Base-by-base conservation (phyloP, 495 filamentous ascomycete genomes). In the Gamarada debralockiae region DNA sequence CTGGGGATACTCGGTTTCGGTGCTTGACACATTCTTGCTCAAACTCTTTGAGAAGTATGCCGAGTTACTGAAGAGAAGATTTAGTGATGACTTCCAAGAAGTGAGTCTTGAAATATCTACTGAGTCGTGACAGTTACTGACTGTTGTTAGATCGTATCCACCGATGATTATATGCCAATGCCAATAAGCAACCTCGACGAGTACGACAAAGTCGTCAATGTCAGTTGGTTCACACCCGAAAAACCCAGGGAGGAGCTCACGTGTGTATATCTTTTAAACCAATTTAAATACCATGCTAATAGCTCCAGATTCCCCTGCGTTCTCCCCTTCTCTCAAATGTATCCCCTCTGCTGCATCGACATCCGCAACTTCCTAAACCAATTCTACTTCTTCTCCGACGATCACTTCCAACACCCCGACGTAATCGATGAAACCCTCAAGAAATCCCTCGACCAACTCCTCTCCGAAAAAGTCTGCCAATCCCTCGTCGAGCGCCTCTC, bases 91-190 rank as follows among this genome's bases (percentile, higher is more conserved):
- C 65, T 97, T 99, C 66, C 84, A 89, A 67, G 91, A 97, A 74
- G 86, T 89, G 64, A 48, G 67, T 9, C 36, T 31, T 17, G 14
- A 29, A 3, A 10, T 31, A 47, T 43, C 15, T 38, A 37, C 40
- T 29, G 37, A 33, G 13, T n/a, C 14, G 29, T 5, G 43, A 17
- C 25, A 31, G 14, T 9, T 6, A 57, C 50, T 59, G 36, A 60
- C 48, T 40, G 9, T 5, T 29, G 13, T 40, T 53, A 93, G 83
- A 95, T 96, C 67, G 90, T 99, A 23, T 88, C 85, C 10, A 95
- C 90, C 12, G 93, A 99, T 65, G 93, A 99, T 65, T 99, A 97
- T 68, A 97, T 97, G 92, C 95, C 95, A 17, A 97, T 99, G 95
- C 84, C 88, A 5, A 95, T 97, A 60, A 84, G 87, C 53, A 88